A percentile compares a stretch with the other conserved stretches of the same genome.
Evolutionary conservation across 305 asterid genomes (phyloP).

Genomic region (Solanum hybrid): DNA sequence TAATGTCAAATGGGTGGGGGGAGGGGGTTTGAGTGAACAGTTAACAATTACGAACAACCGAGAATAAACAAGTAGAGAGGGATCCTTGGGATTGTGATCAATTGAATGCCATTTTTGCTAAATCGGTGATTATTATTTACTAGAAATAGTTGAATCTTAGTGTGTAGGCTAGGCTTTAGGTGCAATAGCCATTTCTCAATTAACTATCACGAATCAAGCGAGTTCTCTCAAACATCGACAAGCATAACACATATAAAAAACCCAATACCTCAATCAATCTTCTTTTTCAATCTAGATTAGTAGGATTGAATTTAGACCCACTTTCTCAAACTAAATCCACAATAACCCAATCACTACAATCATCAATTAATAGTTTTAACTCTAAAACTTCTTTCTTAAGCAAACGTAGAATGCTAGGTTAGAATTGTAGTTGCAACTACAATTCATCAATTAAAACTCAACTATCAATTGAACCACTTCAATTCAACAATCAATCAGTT

Average conservation of each 20-base stretch:
- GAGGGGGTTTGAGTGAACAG: neutral
- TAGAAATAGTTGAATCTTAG: neutral
- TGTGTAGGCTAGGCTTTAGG: neutral
- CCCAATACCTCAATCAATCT: neutral
- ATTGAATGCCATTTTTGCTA: neutral
- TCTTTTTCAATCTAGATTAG: neutral
- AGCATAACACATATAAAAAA: neutral
- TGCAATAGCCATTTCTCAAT: neutral
- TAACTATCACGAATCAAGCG: too few relatives aligned
- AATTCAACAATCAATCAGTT: neutral
- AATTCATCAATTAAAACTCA: neutral
- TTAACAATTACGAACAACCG: neutral
- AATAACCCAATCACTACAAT: neutral
- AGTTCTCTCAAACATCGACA: neutral
- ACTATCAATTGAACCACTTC: neutral
- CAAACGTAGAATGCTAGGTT: too few relatives aligned
- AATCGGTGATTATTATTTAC: neutral
- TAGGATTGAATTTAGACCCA: neutral
- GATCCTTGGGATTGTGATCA: neutral
- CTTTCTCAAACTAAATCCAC: neutral
- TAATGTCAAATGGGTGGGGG: neutral
- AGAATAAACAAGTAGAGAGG: neutral
- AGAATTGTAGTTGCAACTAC: too few relatives aligned
- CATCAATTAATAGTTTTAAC: too few relatives aligned
- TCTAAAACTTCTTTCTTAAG: too few relatives aligned